These are phyloP conservation scores for Ogataea minuta DNA, from an alignment of 805 yeast species.

Conservation along the genomic window DNA sequence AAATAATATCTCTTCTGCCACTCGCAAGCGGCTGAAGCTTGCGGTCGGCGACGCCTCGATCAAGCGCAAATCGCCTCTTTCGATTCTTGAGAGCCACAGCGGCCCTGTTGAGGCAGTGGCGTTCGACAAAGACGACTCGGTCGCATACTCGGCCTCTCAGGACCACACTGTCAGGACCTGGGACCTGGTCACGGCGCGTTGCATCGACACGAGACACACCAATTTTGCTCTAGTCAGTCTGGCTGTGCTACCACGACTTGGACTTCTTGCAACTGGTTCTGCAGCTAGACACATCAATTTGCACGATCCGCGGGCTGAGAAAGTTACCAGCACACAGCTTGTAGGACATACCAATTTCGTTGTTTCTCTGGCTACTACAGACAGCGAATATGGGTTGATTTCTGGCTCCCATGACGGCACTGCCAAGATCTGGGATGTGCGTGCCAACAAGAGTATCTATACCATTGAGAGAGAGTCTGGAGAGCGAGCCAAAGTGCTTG, in stretches of 20 bases:
- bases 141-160: conserved; percentile 91
- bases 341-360: conserved; percentile 92
- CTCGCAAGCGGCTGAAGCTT: conserved; percentile 84
- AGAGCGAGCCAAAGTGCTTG: conserved; percentile 68
- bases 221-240: conserved; percentile 81
- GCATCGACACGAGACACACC: conserved; percentile 85
- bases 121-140: conserved; percentile 76
- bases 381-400: conserved; percentile 75
- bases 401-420: conserved; percentile 98
- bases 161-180: conserved; percentile 95
- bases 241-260: conserved; percentile 60
- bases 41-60: conserved; percentile 74
- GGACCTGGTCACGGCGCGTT: conserved; percentile 86
- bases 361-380: conserved; percentile 72
- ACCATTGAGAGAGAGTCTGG: conserved; percentile 73
- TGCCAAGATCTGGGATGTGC: conserved; percentile 91
- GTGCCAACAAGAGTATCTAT: conserved; percentile 79
- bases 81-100: conserved; percentile 74
- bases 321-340: conserved; percentile 67
- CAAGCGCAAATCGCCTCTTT: conserved; percentile 78
- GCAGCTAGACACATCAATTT: conserved; percentile 95
- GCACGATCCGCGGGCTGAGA: conserved; percentile 84
- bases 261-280: conserved; percentile 87
- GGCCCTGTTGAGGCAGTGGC: conserved; percentile 86
- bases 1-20: conserved; percentile 61